Base-by-base conservation (phyloP, 2,329 filamentous ascomycete species). In the Drechslerella stenobrocha region DNA sequence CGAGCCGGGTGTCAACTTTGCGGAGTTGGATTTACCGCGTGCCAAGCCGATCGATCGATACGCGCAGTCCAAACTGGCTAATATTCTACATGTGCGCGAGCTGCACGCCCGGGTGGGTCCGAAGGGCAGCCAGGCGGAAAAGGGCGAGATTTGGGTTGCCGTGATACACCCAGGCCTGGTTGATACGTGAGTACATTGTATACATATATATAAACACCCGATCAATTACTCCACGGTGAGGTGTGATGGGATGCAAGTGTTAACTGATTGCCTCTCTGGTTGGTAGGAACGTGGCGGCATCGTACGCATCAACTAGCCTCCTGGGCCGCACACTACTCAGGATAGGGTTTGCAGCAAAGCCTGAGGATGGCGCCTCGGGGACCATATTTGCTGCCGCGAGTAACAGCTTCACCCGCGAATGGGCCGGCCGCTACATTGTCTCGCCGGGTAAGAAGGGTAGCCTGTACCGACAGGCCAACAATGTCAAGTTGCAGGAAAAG, bases 11-110 rank as follows among this genome's bases (percentile, higher is more conserved):
- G 72, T 81, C 4, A 73, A 77, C 0, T 80, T 80, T 70, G 75
- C 78, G 22, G 78, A 80, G 67, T 75, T 74, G 30, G 77, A 76
- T 15, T 78, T 79, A 11, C 24, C 48, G 7, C 34, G 56, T 13
- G 8, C 34, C 7, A 50, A 59, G 18, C 56, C 67, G 53, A 76
- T 72, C 76, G 73, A 75, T 57, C 75, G 77, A 13, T 80, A 80
- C 71, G 78, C 77, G n/a, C 78, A 80, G 71, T 76, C 74, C 71
- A 80, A 80, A 72, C 77, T 80, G 5, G 78, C 76, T 53, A 80
- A 80, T 56, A 73, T 80, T 20, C 73, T 80, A 40, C 77, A 79
- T 70, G 70, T 75, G n/a, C 76, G 73, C 65, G 75, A 73, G 4
- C 63, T 79, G 46, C 69, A 77, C 53, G 73, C 73, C 53, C 60